These are phyloP conservation scores for Metschnikowia henanensis DNA, from an alignment of 805 yeast species.

Conservation along the genomic window DNA sequence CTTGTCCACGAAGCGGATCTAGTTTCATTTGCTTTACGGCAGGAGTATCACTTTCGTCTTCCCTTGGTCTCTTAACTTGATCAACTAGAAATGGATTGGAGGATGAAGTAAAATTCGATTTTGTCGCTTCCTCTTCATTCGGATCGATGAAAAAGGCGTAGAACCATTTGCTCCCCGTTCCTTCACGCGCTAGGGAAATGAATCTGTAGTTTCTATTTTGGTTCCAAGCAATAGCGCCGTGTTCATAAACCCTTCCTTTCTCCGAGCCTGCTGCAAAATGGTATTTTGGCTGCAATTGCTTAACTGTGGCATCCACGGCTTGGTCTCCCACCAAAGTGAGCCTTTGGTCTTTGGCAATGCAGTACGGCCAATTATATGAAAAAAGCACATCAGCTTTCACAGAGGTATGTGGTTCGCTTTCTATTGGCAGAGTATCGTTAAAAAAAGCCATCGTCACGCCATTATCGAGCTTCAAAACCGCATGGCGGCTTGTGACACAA, in stretches of 20 bases:
- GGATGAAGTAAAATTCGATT: constrained; percentile 24
- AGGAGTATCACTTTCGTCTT: not conserved
- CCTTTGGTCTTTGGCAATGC: constrained; percentile 46
- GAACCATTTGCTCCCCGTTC: constrained; percentile 60
- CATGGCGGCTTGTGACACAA: constrained; percentile 34
- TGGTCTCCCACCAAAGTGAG: constrained; percentile 45
- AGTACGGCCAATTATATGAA: constrained; percentile 60
- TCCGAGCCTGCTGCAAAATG: constrained; percentile 60
- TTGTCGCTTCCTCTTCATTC: constrained; percentile 20
- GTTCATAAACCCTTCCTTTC: constrained; percentile 50
- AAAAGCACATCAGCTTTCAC: constrained; percentile 51
- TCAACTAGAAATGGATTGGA: constrained; percentile 24
- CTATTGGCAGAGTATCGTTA: constrained; percentile 22
- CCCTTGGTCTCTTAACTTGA: constrained; percentile 4
- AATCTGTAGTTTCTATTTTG: constrained; percentile 52
- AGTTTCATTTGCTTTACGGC: not conserved
- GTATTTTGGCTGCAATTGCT: constrained; percentile 56
- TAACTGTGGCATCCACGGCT: constrained; percentile 46
- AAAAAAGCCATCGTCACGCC: constrained; percentile 52
- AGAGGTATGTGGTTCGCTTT: not conserved
- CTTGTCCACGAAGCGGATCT: not conserved
- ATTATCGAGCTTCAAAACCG: constrained; percentile 33
- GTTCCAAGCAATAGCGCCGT: constrained; percentile 59
- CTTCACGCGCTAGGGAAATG: constrained; percentile 62
- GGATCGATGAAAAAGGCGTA: constrained; percentile 58